Base-by-base conservation (phyloP, 2,329 filamentous ascomycete genomes). In the Fusarium lyarnte region DNA sequence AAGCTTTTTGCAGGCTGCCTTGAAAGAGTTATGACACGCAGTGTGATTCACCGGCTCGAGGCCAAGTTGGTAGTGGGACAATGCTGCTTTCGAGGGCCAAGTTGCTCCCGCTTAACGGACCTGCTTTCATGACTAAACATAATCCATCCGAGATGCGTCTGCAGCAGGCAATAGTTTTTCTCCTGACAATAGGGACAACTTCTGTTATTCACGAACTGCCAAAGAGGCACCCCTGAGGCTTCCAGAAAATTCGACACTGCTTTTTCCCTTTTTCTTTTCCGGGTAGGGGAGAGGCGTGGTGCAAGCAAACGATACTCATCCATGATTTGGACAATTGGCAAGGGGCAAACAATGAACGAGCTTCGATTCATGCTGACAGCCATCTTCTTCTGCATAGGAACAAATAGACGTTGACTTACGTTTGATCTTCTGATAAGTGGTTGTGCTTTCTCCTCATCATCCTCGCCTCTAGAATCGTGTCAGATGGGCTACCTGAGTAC, bases 371-470 rank as follows among this genome's bases (percentile, higher is more conserved):
- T n/a, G 25, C 23, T 17, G 19, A 27, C 10, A 39, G 14, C 19
- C 23, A 35, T 33, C n/a, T 33, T 51, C 31, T 51, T 25, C 47
- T 35, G 29, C 23, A 39, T 35, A 65, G 23, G 9, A 17, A 54
- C 21, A 42, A 54, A 54, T 36, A 29, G 25, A 36, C 6, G 23
- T 19, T 9, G 31, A 64, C 69, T 60, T 57, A 77, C 76, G 66
- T 69, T 53, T 75, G 74, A 33, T 77, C 76, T 62, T 72, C 70
- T 14, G 76, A 77, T 39, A 78, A 38, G 33, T 76, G 73, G n/a
- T 54, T 65, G 12, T 72, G 66, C 62, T 69, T 77, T 21, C 72
- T 66, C 43, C 66, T 75, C 45, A 65, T 63, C 51, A 68, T 73
- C 19, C 69, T 63, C 19, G 64, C 57, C 36, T 73, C 70, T 46